Base-by-base conservation (phyloP, 2,329 filamentous ascomycete genomes). In the Diplodia seriata region DNA sequence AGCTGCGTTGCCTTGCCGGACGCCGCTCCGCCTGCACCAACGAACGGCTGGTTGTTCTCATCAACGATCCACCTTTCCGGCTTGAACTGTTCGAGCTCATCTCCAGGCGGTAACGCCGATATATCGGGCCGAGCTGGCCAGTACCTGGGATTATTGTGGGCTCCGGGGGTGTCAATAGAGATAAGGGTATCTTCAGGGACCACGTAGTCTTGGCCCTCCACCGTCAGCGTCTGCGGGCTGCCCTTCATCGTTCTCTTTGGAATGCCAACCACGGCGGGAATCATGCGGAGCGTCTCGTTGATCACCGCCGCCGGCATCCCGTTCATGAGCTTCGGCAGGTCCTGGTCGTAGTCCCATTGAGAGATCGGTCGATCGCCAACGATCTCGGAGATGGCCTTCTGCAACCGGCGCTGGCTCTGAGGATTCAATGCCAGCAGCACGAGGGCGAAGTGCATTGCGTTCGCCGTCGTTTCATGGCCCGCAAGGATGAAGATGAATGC, bases 401-500 rank as follows among this genome's bases (percentile, higher is more conserved):
- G 91, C 3, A 94, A 78, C 7, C 82, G 82, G 29, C 86, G 84
- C 74, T 95, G 92, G 0, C 85, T 85, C 1, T 81, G 78, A 6
- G 87, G 87, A 72, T 89, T 85, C 72, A 87, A 85, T 15, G 91
- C 91, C 6, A 94, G 84, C 72, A 88, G 85, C 43, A 92, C 75
- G 4, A 93, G 78, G 2, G 88, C 84, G 75, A 91, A 93, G 78
- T 94, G 90, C 49, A 93, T 82, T 4, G 87, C 85, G 76, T 91
- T 92, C 57, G 91, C 91, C 1, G 91, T 91, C 1, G 91, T 94
- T 78, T 95, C 92, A 77, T 95, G 91, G 14, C 92, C 92, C 0
- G 92, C 91, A 1, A 94, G 82, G 69, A 86, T 84, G 69, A 87
- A 80, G 59, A 85, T 82, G 69, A 86, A 86, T 26, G 90, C 87